Base-by-base conservation (phyloP, 441 rosid species). In the Erodium chrysanthum region DNA sequence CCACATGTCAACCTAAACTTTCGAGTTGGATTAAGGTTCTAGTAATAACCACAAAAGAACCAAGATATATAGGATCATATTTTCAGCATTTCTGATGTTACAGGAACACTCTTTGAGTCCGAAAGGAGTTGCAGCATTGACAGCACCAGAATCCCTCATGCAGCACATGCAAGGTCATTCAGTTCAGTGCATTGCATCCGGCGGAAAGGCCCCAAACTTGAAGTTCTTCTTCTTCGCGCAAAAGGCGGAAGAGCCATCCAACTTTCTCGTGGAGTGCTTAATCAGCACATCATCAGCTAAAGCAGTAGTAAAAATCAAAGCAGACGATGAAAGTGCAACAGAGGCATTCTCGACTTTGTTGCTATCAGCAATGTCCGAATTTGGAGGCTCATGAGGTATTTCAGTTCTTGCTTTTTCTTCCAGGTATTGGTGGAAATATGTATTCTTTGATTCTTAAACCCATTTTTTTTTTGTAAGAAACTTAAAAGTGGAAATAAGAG, bases 151-250 rank as follows among this genome's bases (percentile, higher is more conserved):
- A 70, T 85, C 90, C 70, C 91, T 91, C 64, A 79, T 89, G 70
- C 81, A 77, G 73, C 96, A 91, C 83, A 87, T 91, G 98, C 97
- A 88, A 77, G 82, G 81, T 73, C 81, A 88, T 73, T 91, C 91
- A 58, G 80, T 91, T 73, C 96, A 89, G 54, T 94, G 97, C 80
- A 94, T 89, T 17, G 99, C 96, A 66, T 91, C 97, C 0, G 97
- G 97, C 0, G 99, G 96, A 27, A 96, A 91, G 76, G 76, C 91
- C 4, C 90, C 96, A 12, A 88, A 85, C 84, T 88, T 88, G 71
- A 94, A 91, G 82, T 94, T 94, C 71, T 94, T 94, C 88, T 91
- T 94, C 88, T 87, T 88, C 61, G 94, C 94, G 21, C 96, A 91
- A 58, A 94, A 89, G 80, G 90, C 83, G 1, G 91, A 88, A 73